These are phyloP conservation scores for Cladosporium austrohemisphaericum DNA, from an alignment of 2,329 filamentous ascomycete species.

Conservation along the genomic window DNA sequence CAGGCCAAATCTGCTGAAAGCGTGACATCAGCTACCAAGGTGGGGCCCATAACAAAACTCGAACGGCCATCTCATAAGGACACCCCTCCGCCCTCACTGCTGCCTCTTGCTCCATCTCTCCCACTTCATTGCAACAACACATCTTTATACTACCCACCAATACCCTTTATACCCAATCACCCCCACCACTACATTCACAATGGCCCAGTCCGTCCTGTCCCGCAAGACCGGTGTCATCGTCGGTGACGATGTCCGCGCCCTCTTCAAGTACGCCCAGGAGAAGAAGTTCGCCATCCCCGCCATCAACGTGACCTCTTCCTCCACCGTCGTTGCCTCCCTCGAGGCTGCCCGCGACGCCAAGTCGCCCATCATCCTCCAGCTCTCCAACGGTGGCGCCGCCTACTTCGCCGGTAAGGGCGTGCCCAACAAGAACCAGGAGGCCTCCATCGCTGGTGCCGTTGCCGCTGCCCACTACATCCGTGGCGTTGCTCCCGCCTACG, in stretches of 20 bases:
- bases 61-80: background rate
- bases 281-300: conserved; percentile 76
- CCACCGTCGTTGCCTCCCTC: conserved; percentile 77
- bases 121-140: background rate
- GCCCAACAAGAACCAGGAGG: conserved; percentile 76
- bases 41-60: conserved; percentile 15
- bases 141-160: background rate
- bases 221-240: conserved; percentile 39
- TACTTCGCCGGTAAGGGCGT: conserved; percentile 60
- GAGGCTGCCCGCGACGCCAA: conserved; percentile 93
- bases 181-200: conserved; percentile 16
- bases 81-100: background rate
- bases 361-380: conserved; percentile 87
- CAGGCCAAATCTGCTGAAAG: background rate
- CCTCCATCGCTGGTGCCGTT: conserved; percentile 81
- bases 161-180: conserved; percentile 7
- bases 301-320: conserved; percentile 86
- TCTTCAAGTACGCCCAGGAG: conserved; percentile 88
- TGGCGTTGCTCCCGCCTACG: conserved; percentile 79
- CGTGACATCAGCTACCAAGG: conserved; percentile 5
- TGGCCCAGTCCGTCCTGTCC: conserved; percentile 30
- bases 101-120: background rate
- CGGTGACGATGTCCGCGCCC: conserved; percentile 41
- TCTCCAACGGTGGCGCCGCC: conserved; percentile 88
- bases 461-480: conserved; percentile 94